Conservation (phyloP, 2,329 filamentous ascomycete genomes). For the Aureobasidium sp. region DNA sequence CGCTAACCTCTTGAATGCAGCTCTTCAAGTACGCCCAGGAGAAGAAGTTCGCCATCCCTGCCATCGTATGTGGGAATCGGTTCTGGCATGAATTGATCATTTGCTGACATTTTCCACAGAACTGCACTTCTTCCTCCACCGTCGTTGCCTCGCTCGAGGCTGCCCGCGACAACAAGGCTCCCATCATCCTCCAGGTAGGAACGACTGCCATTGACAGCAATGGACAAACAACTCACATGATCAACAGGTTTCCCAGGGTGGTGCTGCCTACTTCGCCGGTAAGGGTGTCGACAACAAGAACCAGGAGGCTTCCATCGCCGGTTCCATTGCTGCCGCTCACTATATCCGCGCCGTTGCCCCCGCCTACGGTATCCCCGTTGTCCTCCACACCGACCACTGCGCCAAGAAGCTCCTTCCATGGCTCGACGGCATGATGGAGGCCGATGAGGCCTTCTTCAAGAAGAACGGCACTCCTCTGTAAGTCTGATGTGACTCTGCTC, state of each 20-base stretch:
- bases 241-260: conserved; percentile 66
- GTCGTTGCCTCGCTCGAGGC: conserved; percentile 86
- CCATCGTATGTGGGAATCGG: conserved; percentile 1
- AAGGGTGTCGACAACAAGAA: conserved; percentile 71
- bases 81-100: neutral
- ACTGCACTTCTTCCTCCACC: conserved; percentile 88
- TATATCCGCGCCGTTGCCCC: conserved; percentile 87
- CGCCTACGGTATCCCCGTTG: conserved; percentile 77
- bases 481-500: neutral
- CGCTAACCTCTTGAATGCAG: conserved; percentile 23
- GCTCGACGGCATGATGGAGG: conserved; percentile 92
- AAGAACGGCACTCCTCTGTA: conserved; percentile 72
- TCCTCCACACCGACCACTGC: conserved; percentile 97
- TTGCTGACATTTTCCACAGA: conserved; percentile 34
- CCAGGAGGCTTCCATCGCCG: conserved; percentile 82
- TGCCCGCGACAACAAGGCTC: conserved; percentile 81
- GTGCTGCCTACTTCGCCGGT: conserved; percentile 56
- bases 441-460: conserved; percentile 94
- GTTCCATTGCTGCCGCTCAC: conserved; percentile 81
- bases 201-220: neutral
- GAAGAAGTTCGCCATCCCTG: conserved; percentile 73
- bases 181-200: conserved; percentile 65
- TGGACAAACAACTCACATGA: neutral
- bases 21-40: conserved; percentile 88
- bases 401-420: conserved; percentile 99